These are phyloP conservation scores for Xylaria nigripes DNA, from an alignment of 495 filamentous ascomycete species.

Conservation along the genomic window DNA sequence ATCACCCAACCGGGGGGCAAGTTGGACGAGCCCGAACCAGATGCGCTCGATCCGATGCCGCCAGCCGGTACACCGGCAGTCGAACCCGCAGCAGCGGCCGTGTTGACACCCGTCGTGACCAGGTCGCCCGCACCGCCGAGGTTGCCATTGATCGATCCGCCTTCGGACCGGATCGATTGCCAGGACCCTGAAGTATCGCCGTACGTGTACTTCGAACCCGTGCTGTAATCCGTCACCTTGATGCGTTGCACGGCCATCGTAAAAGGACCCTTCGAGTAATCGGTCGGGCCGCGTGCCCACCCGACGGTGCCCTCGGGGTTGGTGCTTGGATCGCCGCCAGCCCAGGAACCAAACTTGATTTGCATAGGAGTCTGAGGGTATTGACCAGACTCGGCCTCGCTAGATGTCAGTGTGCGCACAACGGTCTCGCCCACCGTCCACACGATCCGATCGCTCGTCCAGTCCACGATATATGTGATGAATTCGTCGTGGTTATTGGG, in stretches of 20 bases:
- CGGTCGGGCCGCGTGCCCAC: slow-evolving; percentile 78
- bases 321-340: slow-evolving; percentile 61
- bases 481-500: slow-evolving; percentile 56
- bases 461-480: slow-evolving; percentile 87
- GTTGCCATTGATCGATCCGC: slow-evolving; percentile 54
- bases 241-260: slow-evolving; percentile 75
- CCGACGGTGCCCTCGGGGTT: slow-evolving; percentile 69
- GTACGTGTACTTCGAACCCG: slow-evolving; percentile 74
- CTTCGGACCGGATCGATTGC: slow-evolving; percentile 49
- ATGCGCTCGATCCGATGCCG: slow-evolving; percentile 51
- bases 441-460: slow-evolving; percentile 65
- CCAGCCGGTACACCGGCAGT: slow-evolving; percentile 46
- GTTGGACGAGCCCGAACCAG: slow-evolving; percentile 12
- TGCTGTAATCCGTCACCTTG: slow-evolving; percentile 80
- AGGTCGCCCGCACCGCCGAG: slow-evolving; percentile 41
- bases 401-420: slow-evolving; percentile 55
- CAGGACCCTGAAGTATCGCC: slow-evolving; percentile 66
- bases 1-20: slow-evolving; percentile 60
- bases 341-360: slow-evolving; percentile 80
- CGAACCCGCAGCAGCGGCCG: slow-evolving; percentile 29
- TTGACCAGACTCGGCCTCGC: slow-evolving; percentile 52
- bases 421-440: slow-evolving; percentile 73
- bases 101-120: slow-evolving; percentile 37
- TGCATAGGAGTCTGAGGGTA: slow-evolving; percentile 92
- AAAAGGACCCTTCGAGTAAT: slow-evolving; percentile 74